Conservation (phyloP, 1,284 basidiomycete species). For the Fomitopsis palustris region DNA sequence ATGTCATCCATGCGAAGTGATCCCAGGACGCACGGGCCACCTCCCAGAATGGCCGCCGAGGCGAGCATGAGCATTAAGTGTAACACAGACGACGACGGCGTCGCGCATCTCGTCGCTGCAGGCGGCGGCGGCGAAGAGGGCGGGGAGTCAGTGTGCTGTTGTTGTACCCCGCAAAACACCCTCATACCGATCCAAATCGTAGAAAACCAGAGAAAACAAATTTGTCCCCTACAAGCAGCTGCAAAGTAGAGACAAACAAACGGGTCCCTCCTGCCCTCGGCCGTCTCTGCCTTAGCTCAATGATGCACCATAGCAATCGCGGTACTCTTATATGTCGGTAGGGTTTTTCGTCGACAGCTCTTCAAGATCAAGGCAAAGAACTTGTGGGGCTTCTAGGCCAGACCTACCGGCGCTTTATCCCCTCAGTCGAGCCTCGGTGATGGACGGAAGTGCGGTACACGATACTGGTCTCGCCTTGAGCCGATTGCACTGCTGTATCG, state of each 20-base stretch:
- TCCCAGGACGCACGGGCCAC: constrained; percentile 33
- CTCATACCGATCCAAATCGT: constrained; percentile 63
- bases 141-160: constrained; percentile 32
- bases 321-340: too few species aligned
- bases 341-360: too few species aligned
- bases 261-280: constrained; percentile 10
- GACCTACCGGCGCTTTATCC: too few species aligned
- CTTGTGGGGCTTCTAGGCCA: too few species aligned
- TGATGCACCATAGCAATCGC: too few species aligned
- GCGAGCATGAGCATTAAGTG: constrained; percentile 1
- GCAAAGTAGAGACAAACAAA: constrained; percentile 61
- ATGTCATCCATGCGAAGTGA: constrained; percentile 30
- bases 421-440: too few species aligned
- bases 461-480: too few species aligned
- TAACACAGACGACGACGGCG: constrained; percentile 4
- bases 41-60: constrained; percentile 11
- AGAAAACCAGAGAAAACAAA: constrained; percentile 73
- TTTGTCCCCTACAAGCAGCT: constrained; percentile 39
- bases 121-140: constrained; percentile 17
- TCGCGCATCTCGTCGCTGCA: constrained; percentile 14
- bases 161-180: constrained; percentile 41
- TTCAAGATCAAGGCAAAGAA: too few species aligned
- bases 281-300: too few species aligned
- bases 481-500: too few species aligned
- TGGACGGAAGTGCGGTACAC: too few species aligned